phyloP scores from a whole-genome alignment of 192 early-diverging fungal species.

The Dimargaris verticillata region DNA sequence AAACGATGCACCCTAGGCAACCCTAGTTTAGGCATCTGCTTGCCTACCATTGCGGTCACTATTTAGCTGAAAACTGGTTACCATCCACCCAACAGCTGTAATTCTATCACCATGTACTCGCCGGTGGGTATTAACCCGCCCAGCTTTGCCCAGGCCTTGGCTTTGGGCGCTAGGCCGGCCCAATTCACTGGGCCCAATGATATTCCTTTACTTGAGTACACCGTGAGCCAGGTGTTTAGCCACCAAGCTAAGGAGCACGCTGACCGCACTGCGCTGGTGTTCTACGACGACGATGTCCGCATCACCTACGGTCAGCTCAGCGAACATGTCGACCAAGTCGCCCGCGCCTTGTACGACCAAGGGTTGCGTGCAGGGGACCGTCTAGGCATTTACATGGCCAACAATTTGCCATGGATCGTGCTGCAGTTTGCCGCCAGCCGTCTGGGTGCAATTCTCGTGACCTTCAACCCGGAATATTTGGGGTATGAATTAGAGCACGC shows the following conservation, averaged over 20 bases:
- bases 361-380: slow-evolving; percentile 31
- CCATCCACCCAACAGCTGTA: too few species aligned
- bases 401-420: slow-evolving; percentile 28
- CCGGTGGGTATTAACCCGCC: too few species aligned
- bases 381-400: slow-evolving; percentile 32
- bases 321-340: slow-evolving; percentile 22
- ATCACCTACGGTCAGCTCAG: slow-evolving; percentile 27
- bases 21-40: too few species aligned
- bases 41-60: too few species aligned
- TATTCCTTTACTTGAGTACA: slow-evolving; percentile 19
- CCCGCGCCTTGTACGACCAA: slow-evolving; percentile 21
- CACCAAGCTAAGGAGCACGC: slow-evolving; percentile 15
- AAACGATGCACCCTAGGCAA: too few species aligned
- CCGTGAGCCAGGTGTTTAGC: slow-evolving; percentile 25
- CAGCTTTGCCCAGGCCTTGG: too few species aligned
- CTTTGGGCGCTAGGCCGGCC: neutral
- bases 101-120: too few species aligned
- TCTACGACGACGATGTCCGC: slow-evolving; percentile 25
- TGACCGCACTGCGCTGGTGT: slow-evolving; percentile 21
- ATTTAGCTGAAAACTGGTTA: too few species aligned
- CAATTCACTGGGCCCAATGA: slow-evolving; percentile 17
- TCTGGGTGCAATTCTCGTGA: slow-evolving; percentile 29
- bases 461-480: slow-evolving; percentile 31
- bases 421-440: slow-evolving; percentile 33
- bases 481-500: slow-evolving; percentile 25